These are phyloP conservation scores for Magnolia sinica DNA, from an alignment of 164 flowering plant genomes.

Conservation along the genomic window DNA sequence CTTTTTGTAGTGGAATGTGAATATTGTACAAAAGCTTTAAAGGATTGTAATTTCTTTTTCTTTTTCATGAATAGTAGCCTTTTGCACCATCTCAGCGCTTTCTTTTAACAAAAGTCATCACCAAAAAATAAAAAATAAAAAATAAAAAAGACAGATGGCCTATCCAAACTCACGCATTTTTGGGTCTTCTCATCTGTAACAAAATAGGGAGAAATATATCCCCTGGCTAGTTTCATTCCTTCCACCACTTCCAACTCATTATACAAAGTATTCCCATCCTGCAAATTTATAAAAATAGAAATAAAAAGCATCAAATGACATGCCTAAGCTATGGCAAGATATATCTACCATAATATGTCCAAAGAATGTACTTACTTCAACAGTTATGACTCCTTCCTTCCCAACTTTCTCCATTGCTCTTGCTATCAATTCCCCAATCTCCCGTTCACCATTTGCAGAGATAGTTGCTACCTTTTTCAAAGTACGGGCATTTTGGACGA, in stretches of 20 bases:
- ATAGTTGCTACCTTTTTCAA: constrained; percentile 76
- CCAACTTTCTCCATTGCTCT: constrained; percentile 98
- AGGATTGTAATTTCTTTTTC: too few relatives aligned
- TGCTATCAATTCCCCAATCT: constrained; percentile 80
- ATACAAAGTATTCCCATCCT: constrained; percentile 82
- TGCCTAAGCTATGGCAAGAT: neutral
- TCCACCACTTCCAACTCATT: constrained; percentile 84
- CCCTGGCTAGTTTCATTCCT: constrained; percentile 91
- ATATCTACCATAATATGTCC: neutral
- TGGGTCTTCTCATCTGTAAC: constrained; percentile 66
- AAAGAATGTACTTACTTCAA: constrained; percentile 47
- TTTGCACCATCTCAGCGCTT: too few relatives aligned
- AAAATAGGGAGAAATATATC: constrained; percentile 85
- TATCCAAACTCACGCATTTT: constrained; percentile 69
- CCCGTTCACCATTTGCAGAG: constrained; percentile 89
- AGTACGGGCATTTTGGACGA: neutral
- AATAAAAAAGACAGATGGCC: neutral
- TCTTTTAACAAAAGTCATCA: too few relatives aligned
- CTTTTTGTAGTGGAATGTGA: too few relatives aligned
- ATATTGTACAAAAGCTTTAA: too few relatives aligned
- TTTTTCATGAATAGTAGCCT: too few relatives aligned
- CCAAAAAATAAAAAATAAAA: too few relatives aligned
- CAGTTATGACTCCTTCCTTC: constrained; percentile 87
- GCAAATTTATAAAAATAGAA: constrained; percentile 9
- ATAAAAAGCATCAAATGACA: constrained; percentile 5